phyloP scores from a whole-genome alignment of 2,329 filamentous ascomycete species.

The Aspergillus spinulosporus region DNA sequence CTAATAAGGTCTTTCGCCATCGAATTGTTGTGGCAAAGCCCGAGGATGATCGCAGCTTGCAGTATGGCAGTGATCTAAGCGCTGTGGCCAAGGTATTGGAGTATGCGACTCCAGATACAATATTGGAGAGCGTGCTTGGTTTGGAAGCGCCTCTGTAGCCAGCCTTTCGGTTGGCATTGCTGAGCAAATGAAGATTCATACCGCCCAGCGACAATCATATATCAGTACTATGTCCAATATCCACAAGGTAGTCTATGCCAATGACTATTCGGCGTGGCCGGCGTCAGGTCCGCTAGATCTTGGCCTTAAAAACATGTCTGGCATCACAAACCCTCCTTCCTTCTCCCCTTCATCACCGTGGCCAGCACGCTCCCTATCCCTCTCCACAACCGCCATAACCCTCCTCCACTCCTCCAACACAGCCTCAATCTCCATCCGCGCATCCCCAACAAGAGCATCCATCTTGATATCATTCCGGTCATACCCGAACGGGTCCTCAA shows the following conservation, averaged over 20 bases:
- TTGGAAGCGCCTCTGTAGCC: slow-evolving; percentile 57
- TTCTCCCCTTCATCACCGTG: not conserved
- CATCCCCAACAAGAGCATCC: slow-evolving; percentile 64
- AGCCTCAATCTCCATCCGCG: slow-evolving; percentile 58
- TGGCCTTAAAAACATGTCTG: slow-evolving; percentile 34
- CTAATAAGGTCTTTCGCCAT: slow-evolving; percentile 84
- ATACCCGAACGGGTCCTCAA: slow-evolving; percentile 67
- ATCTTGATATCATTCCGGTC: slow-evolving; percentile 68
- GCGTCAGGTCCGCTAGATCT: slow-evolving; percentile 16
- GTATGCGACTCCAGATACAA: slow-evolving; percentile 55
- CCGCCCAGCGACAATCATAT: not conserved
- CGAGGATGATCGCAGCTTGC: slow-evolving; percentile 78
- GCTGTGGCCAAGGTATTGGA: slow-evolving; percentile 69
- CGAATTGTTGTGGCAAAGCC: slow-evolving; percentile 70
- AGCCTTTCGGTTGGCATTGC: not conserved
- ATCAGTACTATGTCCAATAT: not conserved
- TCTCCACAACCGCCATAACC: slow-evolving; percentile 22
- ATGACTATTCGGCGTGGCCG: not conserved
- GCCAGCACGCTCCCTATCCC: not conserved
- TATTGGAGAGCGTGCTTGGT: slow-evolving; percentile 60
- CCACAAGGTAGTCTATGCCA: not conserved
- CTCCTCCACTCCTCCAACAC: slow-evolving; percentile 60
- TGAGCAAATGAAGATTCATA: not conserved
- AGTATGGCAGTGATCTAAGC: slow-evolving; percentile 81
- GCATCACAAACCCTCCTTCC: slow-evolving; percentile 22